A percentile compares a stretch with the other conserved stretches of the same genome.
phyloP scores from a whole-genome alignment of 2,329 filamentous ascomycete species.

The Talaromyces albobiverticillius region DNA sequence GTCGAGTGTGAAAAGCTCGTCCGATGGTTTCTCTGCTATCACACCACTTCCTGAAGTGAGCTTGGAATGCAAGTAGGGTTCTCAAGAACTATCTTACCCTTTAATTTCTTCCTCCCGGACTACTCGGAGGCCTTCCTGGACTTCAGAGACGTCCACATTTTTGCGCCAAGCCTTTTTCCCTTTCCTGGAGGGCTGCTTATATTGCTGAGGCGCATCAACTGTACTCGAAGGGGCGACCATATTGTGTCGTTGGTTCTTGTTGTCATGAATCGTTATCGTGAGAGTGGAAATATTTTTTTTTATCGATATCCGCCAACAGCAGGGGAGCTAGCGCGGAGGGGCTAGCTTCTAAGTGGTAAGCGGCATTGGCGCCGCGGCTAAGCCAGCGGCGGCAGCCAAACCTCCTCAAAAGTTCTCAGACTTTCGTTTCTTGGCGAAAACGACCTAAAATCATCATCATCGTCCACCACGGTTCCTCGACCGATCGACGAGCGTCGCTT shows the following conservation, averaged over 20 bases:
- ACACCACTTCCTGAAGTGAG: slow-evolving; percentile 62
- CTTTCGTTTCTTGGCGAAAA: not conserved
- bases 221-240: slow-evolving; percentile 13
- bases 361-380: slow-evolving; percentile 7
- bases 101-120: slow-evolving; percentile 86
- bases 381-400: slow-evolving; percentile 2
- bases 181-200: slow-evolving; percentile 87
- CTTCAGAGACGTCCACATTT: slow-evolving; percentile 88
- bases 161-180: slow-evolving; percentile 99
- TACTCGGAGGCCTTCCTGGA: slow-evolving; percentile 77
- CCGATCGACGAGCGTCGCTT: not conserved
- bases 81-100: slow-evolving; percentile 58
- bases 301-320: slow-evolving; percentile 12
- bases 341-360: not conserved
- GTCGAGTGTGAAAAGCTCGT: slow-evolving; percentile 83
- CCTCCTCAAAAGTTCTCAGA: not conserved
- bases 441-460: not conserved
- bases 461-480: not conserved
- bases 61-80: not conserved
- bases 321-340: slow-evolving; percentile 9
- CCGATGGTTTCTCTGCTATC: slow-evolving; percentile 75
- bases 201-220: slow-evolving; percentile 66
- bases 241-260: not conserved
- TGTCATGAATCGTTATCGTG: slow-evolving; percentile 4
- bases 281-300: slow-evolving; percentile 12